Conservation (phyloP, 2,329 filamentous ascomycete genomes). For the Onygenales sp. region DNA sequence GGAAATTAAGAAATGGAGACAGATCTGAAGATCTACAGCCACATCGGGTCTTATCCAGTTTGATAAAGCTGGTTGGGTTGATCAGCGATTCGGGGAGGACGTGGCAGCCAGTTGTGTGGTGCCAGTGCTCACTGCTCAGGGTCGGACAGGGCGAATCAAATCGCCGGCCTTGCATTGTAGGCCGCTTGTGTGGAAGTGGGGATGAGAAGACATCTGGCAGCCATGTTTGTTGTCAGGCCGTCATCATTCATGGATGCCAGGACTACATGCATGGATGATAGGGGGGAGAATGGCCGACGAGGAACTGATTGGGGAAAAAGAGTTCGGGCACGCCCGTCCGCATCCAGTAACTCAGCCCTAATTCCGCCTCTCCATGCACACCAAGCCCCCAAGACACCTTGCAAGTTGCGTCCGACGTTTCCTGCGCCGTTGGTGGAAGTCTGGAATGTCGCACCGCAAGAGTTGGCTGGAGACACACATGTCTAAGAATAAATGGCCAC, state of each 20-base stretch:
- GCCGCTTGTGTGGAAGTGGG: too few relatives aligned
- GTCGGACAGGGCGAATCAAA: neutral
- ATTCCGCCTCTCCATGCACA: neutral
- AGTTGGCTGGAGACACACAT: neutral
- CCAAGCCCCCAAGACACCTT: neutral
- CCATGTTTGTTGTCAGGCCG: too few relatives aligned
- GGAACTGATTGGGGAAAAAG: too few relatives aligned
- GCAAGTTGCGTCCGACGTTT: neutral
- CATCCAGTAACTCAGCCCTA: too few relatives aligned
- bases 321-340: too few relatives aligned
- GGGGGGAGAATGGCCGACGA: too few relatives aligned
- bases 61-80: neutral
- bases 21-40: constrained; percentile 3
- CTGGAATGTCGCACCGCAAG: neutral
- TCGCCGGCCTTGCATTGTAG: neutral
- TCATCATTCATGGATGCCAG: too few relatives aligned
- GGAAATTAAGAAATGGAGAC: neutral
- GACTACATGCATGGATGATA: too few relatives aligned
- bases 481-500: neutral
- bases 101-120: constrained; percentile 2
- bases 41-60: neutral
- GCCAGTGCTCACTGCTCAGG: neutral
- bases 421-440: neutral
- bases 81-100: neutral
- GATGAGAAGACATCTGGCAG: too few relatives aligned